Base-by-base conservation (phyloP, 2,329 filamentous ascomycete species). In the Beauveria pseudobassiana region DNA sequence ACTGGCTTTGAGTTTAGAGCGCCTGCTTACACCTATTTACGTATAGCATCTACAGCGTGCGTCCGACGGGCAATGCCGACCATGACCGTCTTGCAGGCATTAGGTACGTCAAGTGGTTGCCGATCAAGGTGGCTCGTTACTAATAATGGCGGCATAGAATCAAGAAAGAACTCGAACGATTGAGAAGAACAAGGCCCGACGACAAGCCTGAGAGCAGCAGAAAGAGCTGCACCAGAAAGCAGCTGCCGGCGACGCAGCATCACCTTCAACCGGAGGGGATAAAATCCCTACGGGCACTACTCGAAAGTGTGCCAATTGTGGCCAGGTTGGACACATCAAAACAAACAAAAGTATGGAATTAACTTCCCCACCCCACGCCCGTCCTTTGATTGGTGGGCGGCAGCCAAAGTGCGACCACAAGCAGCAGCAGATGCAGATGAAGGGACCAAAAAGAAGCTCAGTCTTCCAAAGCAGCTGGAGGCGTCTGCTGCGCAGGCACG, bases 261-360 rank as follows among this genome's bases (percentile, higher is more conserved):
- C 82, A 34, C 82, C 82, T 26, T 81, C 81, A 34, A 66, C 64
- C 61, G 70, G 70, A 26, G 65, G 66, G 55, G 82, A 82, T 70
- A 83, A 85, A 70, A 77, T 81, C 69, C 78, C 79, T 63, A 82
- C 78, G 53, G 86, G 87, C 64, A 96, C 91, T 62, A 88, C 88
- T 40, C 84, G 96, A 69, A 98, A 98, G 78, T 99, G 95, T 77
- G 95, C 95, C 67, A 98, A 97, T 75, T 99, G 95, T 77, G 95
- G 95, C 56, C 90, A 95, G 74, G 89, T 96, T 60, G 95, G 95
- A 38, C 95, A 99, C 72, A 99, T 99, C 80, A 97, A 97, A 77
- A 98, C 93, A 53, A 98, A 98, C 80, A 96, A 97, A 98, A 97
- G 91, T 95, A 84, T 77, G 81, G 75, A 59, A 43, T 62, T 56